Evolutionary conservation across 306 rosid genomes (phyloP).

Genomic region (Sechiopsis laciniata): DNA sequence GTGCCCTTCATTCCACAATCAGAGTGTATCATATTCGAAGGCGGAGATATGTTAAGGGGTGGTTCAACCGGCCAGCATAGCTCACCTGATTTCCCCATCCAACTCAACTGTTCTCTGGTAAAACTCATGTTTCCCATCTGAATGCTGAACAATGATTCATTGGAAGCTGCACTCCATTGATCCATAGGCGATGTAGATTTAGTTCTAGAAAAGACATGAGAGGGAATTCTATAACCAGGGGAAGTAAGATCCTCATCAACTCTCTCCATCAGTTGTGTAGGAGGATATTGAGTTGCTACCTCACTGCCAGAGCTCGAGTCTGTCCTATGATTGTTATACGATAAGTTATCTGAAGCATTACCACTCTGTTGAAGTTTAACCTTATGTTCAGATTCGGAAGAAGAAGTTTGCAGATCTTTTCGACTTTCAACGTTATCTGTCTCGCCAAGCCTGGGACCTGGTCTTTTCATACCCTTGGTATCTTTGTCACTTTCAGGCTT

Average conservation of each 20-base stretch:
- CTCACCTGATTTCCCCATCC: constrained; percentile 46
- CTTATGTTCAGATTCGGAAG: constrained; percentile 13
- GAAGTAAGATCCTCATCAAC: constrained; percentile 26
- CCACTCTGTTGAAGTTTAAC: constrained; percentile 8
- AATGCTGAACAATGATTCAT: constrained; percentile 84
- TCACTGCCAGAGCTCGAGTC: constrained; percentile 23
- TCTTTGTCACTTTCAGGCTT: constrained; percentile 1
- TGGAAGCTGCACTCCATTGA: constrained; percentile 68
- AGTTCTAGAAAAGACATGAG: constrained; percentile 62
- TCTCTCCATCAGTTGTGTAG: constrained; percentile 64
- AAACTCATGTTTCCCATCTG: constrained; percentile 82
- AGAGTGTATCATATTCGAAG: constrained; percentile 29
- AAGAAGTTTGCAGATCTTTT: too few species aligned
- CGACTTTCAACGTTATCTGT: not conserved
- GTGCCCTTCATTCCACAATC: constrained; percentile 28
- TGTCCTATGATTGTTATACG: not conserved
- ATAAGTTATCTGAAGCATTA: constrained; percentile 6
- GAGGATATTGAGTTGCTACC: constrained; percentile 47
- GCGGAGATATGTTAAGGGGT: constrained; percentile 25
- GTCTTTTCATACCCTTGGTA: not conserved
- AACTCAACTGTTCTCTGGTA: constrained; percentile 42
- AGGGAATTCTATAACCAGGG: constrained; percentile 53
- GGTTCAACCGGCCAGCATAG: constrained; percentile 37
- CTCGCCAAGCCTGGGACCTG: too few species aligned
- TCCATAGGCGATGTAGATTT: constrained; percentile 46